Percentiles rank a stretch among this genome's conserved stretches.
These are phyloP conservation scores for Gynochthodes officinalis DNA, from an alignment of 257 asterid species.

Conservation along the genomic window DNA sequence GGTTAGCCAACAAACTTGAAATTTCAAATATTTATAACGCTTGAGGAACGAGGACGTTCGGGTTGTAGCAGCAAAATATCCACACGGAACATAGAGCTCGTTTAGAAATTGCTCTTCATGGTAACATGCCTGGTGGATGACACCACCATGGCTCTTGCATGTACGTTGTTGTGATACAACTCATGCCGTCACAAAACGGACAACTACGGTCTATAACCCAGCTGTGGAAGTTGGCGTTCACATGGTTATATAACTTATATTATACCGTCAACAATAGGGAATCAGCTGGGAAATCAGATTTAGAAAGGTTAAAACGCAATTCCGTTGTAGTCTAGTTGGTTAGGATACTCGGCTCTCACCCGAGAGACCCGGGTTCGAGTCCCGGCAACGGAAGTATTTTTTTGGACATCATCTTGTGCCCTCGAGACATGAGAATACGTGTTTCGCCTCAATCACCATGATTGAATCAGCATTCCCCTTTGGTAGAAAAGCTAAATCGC, in stretches of 20 bases:
- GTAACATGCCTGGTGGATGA: conserved; percentile 35
- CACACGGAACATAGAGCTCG: conserved; percentile 3
- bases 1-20: neutral
- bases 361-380: conserved; percentile 89
- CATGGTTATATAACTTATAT: too few species aligned
- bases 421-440: too few species aligned
- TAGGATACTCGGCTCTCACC: conserved; percentile 98
- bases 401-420: too few species aligned
- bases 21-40: neutral
- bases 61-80: neutral
- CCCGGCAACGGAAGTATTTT: conserved; percentile 73
- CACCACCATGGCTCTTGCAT: conserved; percentile 35
- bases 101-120: neutral
- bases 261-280: too few species aligned
- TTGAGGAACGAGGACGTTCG: neutral
- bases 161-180: conserved; percentile 17
- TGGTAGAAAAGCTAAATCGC: too few species aligned
- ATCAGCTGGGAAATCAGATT: too few species aligned
- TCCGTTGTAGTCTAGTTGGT: conserved; percentile 97
- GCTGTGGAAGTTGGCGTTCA: neutral
- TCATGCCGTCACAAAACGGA: conserved; percentile 19
- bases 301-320: too few species aligned
- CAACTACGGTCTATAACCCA: neutral
- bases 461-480: too few species aligned
- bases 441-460: too few species aligned